phyloP scores from a whole-genome alignment of 139 green algal genomes.

The Coccomyxa sp. region DNA sequence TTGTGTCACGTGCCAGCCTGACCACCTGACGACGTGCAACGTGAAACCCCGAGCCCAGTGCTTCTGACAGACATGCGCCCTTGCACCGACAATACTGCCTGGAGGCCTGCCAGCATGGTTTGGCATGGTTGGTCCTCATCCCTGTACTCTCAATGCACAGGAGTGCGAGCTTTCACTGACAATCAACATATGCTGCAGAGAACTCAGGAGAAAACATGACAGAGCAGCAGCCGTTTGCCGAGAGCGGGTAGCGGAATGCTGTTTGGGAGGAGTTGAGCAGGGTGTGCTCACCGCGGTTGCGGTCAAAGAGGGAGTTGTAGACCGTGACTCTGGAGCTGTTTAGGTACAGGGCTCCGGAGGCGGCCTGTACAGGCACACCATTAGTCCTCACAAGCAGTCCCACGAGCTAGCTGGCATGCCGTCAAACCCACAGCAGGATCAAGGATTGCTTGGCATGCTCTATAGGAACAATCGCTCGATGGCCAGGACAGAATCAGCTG shows the following conservation, averaged over 20 bases:
- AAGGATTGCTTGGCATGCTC: not conserved
- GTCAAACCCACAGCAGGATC: too few species aligned
- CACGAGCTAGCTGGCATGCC: too few species aligned
- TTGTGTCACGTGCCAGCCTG: not conserved
- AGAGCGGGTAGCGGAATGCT: not conserved
- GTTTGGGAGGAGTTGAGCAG: not conserved
- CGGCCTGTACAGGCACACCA: not conserved
- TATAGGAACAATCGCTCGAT: not conserved
- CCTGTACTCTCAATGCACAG: too few species aligned
- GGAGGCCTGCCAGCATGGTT: too few species aligned
- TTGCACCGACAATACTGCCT: not conserved
- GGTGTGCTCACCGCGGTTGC: not conserved
- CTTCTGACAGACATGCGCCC: not conserved
- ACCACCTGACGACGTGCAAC: not conserved
- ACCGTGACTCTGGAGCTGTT: not conserved
- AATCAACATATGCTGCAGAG: not conserved
- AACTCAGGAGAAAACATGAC: not conserved
- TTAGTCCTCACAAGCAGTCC: too few species aligned
- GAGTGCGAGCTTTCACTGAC: too few species aligned
- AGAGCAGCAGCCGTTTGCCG: not conserved
- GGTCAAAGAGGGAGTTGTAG: constrained; percentile 1
- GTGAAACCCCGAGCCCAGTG: not conserved
- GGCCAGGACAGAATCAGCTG: not conserved
- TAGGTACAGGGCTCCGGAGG: not conserved
- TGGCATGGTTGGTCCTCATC: too few species aligned